These are phyloP conservation scores for Achaetomium macrosporum DNA, from an alignment of 2,329 filamentous ascomycete species.

Conservation along the genomic window DNA sequence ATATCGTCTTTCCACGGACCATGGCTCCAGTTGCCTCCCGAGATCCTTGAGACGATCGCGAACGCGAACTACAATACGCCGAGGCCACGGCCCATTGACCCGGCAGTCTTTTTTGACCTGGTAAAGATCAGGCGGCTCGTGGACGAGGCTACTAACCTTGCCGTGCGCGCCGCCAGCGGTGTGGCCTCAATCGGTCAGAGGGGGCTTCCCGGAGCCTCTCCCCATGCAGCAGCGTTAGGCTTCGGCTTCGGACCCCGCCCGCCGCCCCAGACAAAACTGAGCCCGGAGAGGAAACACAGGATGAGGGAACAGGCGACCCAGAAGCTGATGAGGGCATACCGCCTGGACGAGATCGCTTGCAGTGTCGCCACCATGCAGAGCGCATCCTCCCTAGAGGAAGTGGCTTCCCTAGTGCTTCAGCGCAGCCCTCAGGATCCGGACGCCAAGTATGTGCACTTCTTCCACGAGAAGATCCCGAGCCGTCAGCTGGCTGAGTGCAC, in stretches of 20 bases:
- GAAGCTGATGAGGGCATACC: constrained; percentile 71
- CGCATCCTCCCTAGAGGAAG: constrained; percentile 69
- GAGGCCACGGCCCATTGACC: constrained; percentile 70
- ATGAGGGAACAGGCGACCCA: constrained; percentile 77
- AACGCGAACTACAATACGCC: constrained; percentile 74
- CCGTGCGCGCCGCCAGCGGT: constrained; percentile 71
- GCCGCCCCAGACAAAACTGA: constrained; percentile 58
- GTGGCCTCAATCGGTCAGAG: constrained; percentile 60
- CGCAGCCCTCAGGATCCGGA: constrained; percentile 62
- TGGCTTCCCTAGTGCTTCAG: constrained; percentile 66
- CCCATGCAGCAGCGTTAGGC: constrained; percentile 38
- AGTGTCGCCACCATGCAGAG: constrained; percentile 81
- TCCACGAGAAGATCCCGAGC: constrained; percentile 82
- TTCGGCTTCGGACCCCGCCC: constrained; percentile 49
- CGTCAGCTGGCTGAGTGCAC: constrained; percentile 67
- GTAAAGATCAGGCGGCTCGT: constrained; percentile 75
- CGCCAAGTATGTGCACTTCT: constrained; percentile 86
- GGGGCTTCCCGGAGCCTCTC: constrained; percentile 42
- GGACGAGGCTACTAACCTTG: constrained; percentile 72
- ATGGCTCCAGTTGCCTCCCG: constrained; percentile 73
- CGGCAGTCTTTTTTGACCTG: constrained; percentile 75
- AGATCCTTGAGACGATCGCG: constrained; percentile 72
- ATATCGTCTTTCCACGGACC: constrained; percentile 79
- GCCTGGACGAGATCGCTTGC: constrained; percentile 74
- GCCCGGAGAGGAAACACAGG: constrained; percentile 67